phyloP scores from a whole-genome alignment of 495 filamentous ascomycete species.

The Penicillium waksmanii region DNA sequence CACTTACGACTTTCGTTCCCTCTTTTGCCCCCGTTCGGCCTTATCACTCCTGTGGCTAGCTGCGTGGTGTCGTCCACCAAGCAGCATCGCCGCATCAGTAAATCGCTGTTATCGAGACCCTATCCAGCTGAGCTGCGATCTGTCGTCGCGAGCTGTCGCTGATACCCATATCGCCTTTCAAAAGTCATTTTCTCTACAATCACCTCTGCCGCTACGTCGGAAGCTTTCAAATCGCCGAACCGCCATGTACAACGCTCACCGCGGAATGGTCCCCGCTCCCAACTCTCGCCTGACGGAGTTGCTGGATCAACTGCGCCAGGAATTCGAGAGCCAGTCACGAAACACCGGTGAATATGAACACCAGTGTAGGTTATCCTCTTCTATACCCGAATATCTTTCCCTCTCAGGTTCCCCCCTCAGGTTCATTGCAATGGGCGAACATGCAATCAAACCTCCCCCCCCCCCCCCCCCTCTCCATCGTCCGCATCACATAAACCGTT shows the following conservation, averaged over 20 bases:
- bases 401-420: neutral
- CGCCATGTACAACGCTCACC: constrained; percentile 89
- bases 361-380: constrained; percentile 69
- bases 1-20: constrained; percentile 10
- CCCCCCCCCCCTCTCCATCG: constrained; percentile 1
- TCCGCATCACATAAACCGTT: constrained; percentile 10
- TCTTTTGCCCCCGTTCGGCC: constrained; percentile 2
- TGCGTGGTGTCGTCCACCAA: constrained; percentile 35
- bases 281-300: constrained; percentile 85
- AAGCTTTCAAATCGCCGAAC: neutral
- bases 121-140: constrained; percentile 18
- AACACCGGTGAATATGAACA: constrained; percentile 82
- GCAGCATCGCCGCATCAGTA: constrained; percentile 30
- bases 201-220: neutral
- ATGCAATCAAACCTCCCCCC: neutral
- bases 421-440: neutral
- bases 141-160: constrained; percentile 22
- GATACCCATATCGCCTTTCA: constrained; percentile 10
- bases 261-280: constrained; percentile 75
- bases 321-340: constrained; percentile 84
- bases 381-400: neutral
- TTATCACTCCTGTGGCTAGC: constrained; percentile 29
- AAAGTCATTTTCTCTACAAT: constrained; percentile 8
- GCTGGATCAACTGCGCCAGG: constrained; percentile 83
- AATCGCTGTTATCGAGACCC: constrained; percentile 20